Evolutionary conservation across 441 rosid genomes (phyloP).

Genomic region (Gossypium schwendimanii): DNA sequence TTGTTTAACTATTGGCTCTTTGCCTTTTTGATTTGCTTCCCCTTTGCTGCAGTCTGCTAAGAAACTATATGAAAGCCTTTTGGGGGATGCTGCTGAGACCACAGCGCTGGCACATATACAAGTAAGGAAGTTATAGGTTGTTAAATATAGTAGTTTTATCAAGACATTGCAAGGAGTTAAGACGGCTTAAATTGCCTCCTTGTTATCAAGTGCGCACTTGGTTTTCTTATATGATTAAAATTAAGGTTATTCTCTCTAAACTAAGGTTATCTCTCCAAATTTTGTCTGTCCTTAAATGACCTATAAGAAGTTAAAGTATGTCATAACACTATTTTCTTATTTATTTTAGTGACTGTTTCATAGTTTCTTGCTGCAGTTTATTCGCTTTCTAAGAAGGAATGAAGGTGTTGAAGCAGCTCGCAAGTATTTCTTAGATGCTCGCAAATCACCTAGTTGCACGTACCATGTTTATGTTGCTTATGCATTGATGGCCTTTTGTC

Average conservation of each 20-base stretch:
- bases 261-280: not conserved
- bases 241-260: not conserved
- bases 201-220: not conserved
- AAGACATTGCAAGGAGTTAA: not conserved
- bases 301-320: not conserved
- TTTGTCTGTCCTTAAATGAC: not conserved
- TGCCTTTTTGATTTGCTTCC: slow-evolving; percentile 18
- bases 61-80: slow-evolving; percentile 69
- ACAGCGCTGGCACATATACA: slow-evolving; percentile 85
- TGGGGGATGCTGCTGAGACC: slow-evolving; percentile 51
- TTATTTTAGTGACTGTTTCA: not conserved
- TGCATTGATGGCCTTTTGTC: slow-evolving; percentile 89
- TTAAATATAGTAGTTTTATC: not conserved
- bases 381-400: slow-evolving; percentile 81
- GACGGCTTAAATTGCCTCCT: not conserved
- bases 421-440: slow-evolving; percentile 85
- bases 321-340: not conserved
- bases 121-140: slow-evolving; percentile 32
- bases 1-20: slow-evolving; percentile 10
- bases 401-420: slow-evolving; percentile 98
- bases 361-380: slow-evolving; percentile 45
- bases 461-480: slow-evolving; percentile 93
- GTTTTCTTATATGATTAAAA: not conserved
- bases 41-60: slow-evolving; percentile 68
- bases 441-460: slow-evolving; percentile 77